These are phyloP conservation scores for Hyphopichia wangnamkhiaoensis DNA, from an alignment of 1,139 yeast species.

Conservation along the genomic window DNA sequence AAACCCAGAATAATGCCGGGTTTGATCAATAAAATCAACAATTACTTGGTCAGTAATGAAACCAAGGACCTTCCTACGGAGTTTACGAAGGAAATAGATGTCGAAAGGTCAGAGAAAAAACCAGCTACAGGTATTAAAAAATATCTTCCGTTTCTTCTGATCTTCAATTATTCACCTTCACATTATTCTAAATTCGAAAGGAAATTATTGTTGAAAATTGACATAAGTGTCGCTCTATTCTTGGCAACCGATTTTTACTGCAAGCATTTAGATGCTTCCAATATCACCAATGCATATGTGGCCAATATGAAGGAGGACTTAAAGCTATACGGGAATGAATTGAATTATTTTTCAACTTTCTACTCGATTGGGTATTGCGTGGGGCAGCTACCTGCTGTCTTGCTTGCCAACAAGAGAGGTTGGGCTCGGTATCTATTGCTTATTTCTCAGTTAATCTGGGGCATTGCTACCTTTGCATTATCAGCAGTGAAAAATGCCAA, in stretches of 20 bases:
- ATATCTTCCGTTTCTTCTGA: neutral
- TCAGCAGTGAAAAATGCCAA: constrained; percentile 15
- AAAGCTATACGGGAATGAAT: constrained; percentile 15
- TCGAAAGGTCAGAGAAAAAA: neutral
- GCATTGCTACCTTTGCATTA: constrained; percentile 18
- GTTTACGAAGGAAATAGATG: neutral
- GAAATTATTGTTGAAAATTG: neutral
- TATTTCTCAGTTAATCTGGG: constrained; percentile 13
- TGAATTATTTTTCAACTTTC: constrained; percentile 19
- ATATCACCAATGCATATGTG: constrained; percentile 22
- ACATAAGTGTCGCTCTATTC: neutral
- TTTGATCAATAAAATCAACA: neutral
- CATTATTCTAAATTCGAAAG: neutral
- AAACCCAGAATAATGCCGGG: neutral
- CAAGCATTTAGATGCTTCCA: constrained; percentile 16
- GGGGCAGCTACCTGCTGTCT: neutral
- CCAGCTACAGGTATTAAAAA: neutral
- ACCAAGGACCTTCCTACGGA: neutral
- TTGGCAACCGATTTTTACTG: constrained; percentile 16
- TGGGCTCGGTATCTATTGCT: constrained; percentile 16
- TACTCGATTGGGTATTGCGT: constrained; percentile 18
- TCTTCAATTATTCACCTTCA: neutral
- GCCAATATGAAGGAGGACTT: constrained; percentile 21
- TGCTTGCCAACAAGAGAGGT: constrained; percentile 19
- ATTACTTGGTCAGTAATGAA: constrained; percentile 1